Evolutionary conservation across 176 grass and related monocot genomes (phyloP), one percentile per base, ranked within the genome.

Genomic region (Aegilops sharonensis): DNA sequence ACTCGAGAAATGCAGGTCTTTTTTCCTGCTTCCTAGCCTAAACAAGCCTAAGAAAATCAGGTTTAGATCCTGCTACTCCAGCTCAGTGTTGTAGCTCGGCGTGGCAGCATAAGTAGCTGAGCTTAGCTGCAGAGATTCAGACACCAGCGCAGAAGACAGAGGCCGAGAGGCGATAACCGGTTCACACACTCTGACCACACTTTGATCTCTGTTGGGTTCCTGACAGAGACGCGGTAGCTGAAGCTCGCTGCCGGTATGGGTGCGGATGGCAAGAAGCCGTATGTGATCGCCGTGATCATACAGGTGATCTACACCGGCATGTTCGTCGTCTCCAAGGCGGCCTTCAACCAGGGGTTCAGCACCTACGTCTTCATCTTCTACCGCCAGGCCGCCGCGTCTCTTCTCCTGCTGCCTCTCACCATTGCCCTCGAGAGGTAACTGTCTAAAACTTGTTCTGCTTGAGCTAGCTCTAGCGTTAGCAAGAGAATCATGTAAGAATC

Each of bases 331-430:
- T 88, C 89, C 8, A 98, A 95, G 85, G 93, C 91, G 4, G 91
- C 91, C 7, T 93, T 98, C 64, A 81, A 95, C 73, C 37, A 57
- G 9, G 93, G 89, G 11, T 47, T 93, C 64, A 98, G 63, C 89
- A 92, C 95, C 60, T 88, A 83, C 39, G 93, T 98, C 21, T 95
- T 98, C 87, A 81, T 98, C 87, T 93, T 98, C 85, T 98, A 98
- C 71, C 91, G 95, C 9, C 95, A 98, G 87, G 93, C 89, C 0
- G 72, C 72, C 17, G 95, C 91, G 35, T 72, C 89, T 14, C 32
- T 90, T 5, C 57, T 95, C 3, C 45, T 95, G 67, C 79, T 91
- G 32, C 95, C 95, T 2, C 21, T 95, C 1, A 79, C 91, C 54
- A 59, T 97, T 62, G 13, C 86, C 37, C 21, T 89, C 9, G 79